Base-by-base conservation (phyloP, 768 basidiomycete genomes). In the Hypsizygus marmoreus region DNA sequence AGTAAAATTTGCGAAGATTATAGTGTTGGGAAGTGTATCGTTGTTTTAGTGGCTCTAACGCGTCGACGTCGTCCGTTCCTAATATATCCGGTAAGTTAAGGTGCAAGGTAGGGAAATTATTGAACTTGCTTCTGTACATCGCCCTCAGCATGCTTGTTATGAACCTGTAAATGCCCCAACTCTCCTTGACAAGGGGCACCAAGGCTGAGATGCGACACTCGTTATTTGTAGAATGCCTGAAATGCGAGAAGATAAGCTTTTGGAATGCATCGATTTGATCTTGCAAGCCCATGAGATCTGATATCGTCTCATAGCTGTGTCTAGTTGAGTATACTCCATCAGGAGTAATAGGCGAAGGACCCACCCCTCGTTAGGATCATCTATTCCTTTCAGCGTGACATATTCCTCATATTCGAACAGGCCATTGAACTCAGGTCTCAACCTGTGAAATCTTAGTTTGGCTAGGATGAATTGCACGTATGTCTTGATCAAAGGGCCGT, bases 341-440 rank as follows among this genome's bases (percentile, higher is more conserved):
- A n/a, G 13, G 17, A 40, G 13, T 14, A 26, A 5, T n/a, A n/a
- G 14, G 43, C 23, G 23, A 43, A 40, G 40, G 39, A 33, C 37
- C 20, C 65, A 97, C 95, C 97, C 97, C 74, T 99, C 95, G 64
- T 98, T 97, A 7, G 97, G 97, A 73, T 99, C 94, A 62, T 97
- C 93, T 51, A 98, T 97, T 17, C 92, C 93, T 68, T 97, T 95
- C 60, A 99, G 72, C 17, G 91, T 92, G 54, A 99, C 84, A 63
- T 99, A 99, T 67, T 99, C 97, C 62, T 98, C 95, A 58, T 99
- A 99, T 67, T 99, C 97, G 62, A 99, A 99, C 5, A 99, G 71
- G 19, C 97, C 97, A 67, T 98, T 98, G 73, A 99, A 99, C 65
- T 98, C 97, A 2, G 92, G 91, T 58, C 97, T 84, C 31, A 95